These are phyloP conservation scores for Chaetomium sp. DNA, from an alignment of 2,329 filamentous ascomycete species.

Conservation along the genomic window DNA sequence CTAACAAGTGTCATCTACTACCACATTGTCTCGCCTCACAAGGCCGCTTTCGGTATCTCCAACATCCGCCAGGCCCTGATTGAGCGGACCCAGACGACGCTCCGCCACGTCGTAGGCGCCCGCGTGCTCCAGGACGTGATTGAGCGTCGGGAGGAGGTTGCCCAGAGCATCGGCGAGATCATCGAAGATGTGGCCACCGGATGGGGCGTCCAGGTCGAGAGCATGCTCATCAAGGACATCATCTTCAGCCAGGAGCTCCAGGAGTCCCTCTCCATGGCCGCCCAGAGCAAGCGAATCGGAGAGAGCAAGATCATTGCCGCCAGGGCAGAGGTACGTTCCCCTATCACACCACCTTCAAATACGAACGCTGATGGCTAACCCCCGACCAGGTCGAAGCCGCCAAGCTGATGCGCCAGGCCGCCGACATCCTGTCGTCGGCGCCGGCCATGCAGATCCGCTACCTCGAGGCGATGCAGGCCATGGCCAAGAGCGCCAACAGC, in stretches of 20 bases:
- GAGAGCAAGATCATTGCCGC: slow-evolving; percentile 98
- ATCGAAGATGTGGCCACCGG: slow-evolving; percentile 92
- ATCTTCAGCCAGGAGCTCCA: slow-evolving; percentile 95
- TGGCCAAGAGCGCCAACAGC: slow-evolving; percentile 90
- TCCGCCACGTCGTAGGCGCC: slow-evolving; percentile 94
- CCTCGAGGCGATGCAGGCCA: slow-evolving; percentile 97
- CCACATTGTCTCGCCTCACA: slow-evolving; percentile 93
- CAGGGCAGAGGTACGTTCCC: slow-evolving; percentile 68
- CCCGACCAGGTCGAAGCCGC: slow-evolving; percentile 73
- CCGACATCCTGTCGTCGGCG: slow-evolving; percentile 87
- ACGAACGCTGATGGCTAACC: background rate
- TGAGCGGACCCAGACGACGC: slow-evolving; percentile 95
- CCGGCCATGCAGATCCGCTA: slow-evolving; percentile 99
- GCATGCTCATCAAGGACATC: slow-evolving; percentile 99
- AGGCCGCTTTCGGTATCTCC: slow-evolving; percentile 93
- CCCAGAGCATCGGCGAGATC: slow-evolving; percentile 91
- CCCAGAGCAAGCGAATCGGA: slow-evolving; percentile 96
- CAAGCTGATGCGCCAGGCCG: slow-evolving; percentile 90
- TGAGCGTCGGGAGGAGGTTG: slow-evolving; percentile 95
- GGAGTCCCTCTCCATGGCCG: slow-evolving; percentile 95
- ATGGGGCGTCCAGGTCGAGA: slow-evolving; percentile 96
- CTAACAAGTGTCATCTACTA: slow-evolving; percentile 99
- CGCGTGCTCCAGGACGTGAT: slow-evolving; percentile 97
- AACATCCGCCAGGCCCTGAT: slow-evolving; percentile 95
- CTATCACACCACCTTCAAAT: background rate